A percentile compares a stretch with the other conserved stretches of the same genome.
Conservation (phyloP, 208 protist genomes). For the Acanthamoeba triangularis region DNA sequence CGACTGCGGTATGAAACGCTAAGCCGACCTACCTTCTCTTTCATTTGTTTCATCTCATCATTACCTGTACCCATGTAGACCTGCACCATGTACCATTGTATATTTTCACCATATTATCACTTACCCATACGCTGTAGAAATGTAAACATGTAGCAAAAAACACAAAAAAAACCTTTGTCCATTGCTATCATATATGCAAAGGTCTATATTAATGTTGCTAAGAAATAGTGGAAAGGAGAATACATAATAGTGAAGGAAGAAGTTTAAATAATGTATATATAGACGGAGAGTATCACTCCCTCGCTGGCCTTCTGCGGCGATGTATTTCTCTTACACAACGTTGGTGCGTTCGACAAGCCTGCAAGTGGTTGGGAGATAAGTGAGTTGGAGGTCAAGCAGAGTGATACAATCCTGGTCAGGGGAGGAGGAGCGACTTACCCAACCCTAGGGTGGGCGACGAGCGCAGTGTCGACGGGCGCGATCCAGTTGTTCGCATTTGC, state of each 20-base stretch:
- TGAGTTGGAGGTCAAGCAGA: not conserved
- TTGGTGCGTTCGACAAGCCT: not conserved
- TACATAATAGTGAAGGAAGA: no score
- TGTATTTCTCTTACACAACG: not conserved
- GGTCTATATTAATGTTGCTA: no score
- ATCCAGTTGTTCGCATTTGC: slow-evolving; percentile 5
- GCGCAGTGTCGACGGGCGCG: slow-evolving; percentile 21
- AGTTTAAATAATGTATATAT: no score
- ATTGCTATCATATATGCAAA: no score
- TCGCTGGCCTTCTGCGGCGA: not conserved
- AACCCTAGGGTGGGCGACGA: slow-evolving; percentile 28
- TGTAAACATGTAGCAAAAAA: no score
- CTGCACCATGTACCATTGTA: no score
- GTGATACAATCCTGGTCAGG: not conserved
- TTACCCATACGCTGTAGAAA: no score
- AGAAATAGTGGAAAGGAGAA: no score
- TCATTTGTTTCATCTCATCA: not conserved
- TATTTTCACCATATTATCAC: no score
- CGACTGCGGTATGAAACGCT: slow-evolving; percentile 24
- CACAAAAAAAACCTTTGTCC: no score
- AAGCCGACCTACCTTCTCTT: not conserved
- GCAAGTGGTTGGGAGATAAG: not conserved
- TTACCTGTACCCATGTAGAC: no score
- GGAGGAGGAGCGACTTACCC: not conserved
- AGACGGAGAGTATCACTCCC: not conserved